phyloP scores from a whole-genome alignment of 2,329 filamentous ascomycete species.

The Xylaria sp. region DNA sequence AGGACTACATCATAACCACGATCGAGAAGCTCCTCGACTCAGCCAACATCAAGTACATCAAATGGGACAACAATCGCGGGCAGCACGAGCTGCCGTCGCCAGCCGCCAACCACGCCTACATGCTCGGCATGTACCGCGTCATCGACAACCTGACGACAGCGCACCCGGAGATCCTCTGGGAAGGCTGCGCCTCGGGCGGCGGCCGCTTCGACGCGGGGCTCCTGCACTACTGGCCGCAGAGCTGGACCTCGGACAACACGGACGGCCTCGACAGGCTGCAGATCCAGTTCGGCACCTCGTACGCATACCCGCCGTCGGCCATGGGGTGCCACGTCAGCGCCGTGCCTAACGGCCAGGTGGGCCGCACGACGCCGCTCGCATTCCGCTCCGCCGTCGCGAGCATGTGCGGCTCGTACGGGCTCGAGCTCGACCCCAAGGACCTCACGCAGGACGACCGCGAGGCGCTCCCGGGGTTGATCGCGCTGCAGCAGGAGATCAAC shows the following conservation, averaged over 20 bases:
- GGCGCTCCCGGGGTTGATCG: slow-evolving; percentile 65
- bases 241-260: slow-evolving; percentile 74
- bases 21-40: slow-evolving; percentile 65
- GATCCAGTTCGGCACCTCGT: slow-evolving; percentile 72
- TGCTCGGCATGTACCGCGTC: slow-evolving; percentile 71
- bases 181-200: slow-evolving; percentile 73
- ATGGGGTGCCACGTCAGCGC: slow-evolving; percentile 75
- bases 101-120: slow-evolving; percentile 67
- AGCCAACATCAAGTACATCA: slow-evolving; percentile 68
- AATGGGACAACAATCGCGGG: slow-evolving; percentile 75
- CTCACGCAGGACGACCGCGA: slow-evolving; percentile 63
- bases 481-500: slow-evolving; percentile 65
- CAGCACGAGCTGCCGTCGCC: slow-evolving; percentile 70
- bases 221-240: slow-evolving; percentile 72
- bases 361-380: slow-evolving; percentile 64
- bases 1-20: slow-evolving; percentile 69
- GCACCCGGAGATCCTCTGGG: slow-evolving; percentile 72
- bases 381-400: slow-evolving; percentile 75
- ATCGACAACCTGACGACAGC: slow-evolving; percentile 68
- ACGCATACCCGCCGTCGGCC: slow-evolving; percentile 70
- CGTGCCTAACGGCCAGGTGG: slow-evolving; percentile 68
- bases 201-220: slow-evolving; percentile 73
- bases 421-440: slow-evolving; percentile 69
- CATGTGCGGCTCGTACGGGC: slow-evolving; percentile 75
- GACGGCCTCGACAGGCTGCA: slow-evolving; percentile 69